Conservation (phyloP, 1,284 basidiomycete genomes). For the Ustilago lituana region DNA sequence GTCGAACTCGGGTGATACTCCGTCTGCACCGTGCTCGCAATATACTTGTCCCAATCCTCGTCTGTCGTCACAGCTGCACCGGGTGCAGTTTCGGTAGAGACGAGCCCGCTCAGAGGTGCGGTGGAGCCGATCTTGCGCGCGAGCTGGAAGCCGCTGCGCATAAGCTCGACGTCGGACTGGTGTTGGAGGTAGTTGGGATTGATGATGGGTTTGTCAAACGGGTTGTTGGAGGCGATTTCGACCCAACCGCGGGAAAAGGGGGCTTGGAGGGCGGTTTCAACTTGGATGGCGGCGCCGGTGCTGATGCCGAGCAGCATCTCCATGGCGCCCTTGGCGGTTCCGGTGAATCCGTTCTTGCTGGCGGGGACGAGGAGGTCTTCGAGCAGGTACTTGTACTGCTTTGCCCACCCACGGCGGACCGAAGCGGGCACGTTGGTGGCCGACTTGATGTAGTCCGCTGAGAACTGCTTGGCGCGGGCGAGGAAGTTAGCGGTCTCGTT, state of each 20-base stretch:
- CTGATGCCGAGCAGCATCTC: slow-evolving; percentile 59
- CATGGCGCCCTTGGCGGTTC: slow-evolving; percentile 38
- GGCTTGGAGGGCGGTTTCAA: slow-evolving; percentile 57
- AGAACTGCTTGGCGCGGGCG: slow-evolving; percentile 27
- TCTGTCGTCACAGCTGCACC: slow-evolving; percentile 39
- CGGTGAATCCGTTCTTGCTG: slow-evolving; percentile 35
- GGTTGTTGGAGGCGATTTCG: slow-evolving; percentile 45
- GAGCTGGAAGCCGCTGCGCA: slow-evolving; percentile 52
- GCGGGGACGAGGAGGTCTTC: slow-evolving; percentile 30
- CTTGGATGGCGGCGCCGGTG: slow-evolving; percentile 35
- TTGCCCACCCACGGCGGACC: slow-evolving; percentile 45
- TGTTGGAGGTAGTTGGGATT: slow-evolving; percentile 58
- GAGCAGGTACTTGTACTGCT: slow-evolving; percentile 46
- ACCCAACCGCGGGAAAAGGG: slow-evolving; percentile 63
- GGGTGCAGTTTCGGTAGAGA: slow-evolving; percentile 29
- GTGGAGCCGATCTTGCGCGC: slow-evolving; percentile 48
- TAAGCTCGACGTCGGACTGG: slow-evolving; percentile 47
- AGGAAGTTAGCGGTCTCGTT: slow-evolving; percentile 42
- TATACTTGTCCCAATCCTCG: slow-evolving; percentile 46
- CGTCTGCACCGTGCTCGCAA: slow-evolving; percentile 38
- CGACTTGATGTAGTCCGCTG: slow-evolving; percentile 36
- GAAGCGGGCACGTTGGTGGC: slow-evolving; percentile 37
- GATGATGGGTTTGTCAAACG: slow-evolving; percentile 52
- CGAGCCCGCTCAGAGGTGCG: slow-evolving; percentile 32
- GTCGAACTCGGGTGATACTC: slow-evolving; percentile 71